Base-by-base conservation (phyloP, 148 eudicot species). In the Gaultheria prostrata region DNA sequence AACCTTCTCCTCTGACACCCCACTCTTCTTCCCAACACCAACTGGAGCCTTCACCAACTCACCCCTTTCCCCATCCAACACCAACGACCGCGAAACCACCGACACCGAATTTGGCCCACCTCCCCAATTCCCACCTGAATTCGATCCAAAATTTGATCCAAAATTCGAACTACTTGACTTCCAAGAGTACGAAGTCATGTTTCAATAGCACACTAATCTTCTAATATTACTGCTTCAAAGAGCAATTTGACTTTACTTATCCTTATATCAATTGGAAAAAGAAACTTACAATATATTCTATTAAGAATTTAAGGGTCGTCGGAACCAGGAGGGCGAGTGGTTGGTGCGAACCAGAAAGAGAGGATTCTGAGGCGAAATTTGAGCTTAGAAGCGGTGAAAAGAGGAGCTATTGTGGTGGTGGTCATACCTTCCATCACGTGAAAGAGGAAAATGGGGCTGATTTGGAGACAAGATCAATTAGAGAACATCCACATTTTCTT, bases 271-370 rank as follows among this genome's bases (percentile, higher is more conserved):
- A 26, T 2, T 12, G 71, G 33, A 65, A 28, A 26, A 65, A 77
- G 48, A 24, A 45, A n/a, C 24, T 0, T 32, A 32, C 12, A 1
- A 26, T n/a, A 26, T 59, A 15, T 0, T 30, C 30, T 83, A n/a
- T 57, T 12, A 15, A 3, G 2, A 45, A 30, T 35, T 43, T 79
- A 85, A 21, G 89, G 91, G 77, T 85, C 89, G 6, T 72, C 82
- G 81, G 76, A 59, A 77, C 93, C 93, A 54, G 93, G 93, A 1
- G 91, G 93, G 21, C 90, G 91, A 80, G 90, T 91, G 76, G 91
- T 88, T 77, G 91, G 93, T 0, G 93, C 87, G 70, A 89, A 88
- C 93, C 93, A 89, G 54, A 88, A 88, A 50, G 90, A 89, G 54
- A 91, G 90, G 83, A 86, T 85, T 53, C 86, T 83, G 24, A 81